Evolutionary conservation across 2,329 filamentous ascomycete species (phyloP).

Genomic region (Diaporthe ampelina): DNA sequence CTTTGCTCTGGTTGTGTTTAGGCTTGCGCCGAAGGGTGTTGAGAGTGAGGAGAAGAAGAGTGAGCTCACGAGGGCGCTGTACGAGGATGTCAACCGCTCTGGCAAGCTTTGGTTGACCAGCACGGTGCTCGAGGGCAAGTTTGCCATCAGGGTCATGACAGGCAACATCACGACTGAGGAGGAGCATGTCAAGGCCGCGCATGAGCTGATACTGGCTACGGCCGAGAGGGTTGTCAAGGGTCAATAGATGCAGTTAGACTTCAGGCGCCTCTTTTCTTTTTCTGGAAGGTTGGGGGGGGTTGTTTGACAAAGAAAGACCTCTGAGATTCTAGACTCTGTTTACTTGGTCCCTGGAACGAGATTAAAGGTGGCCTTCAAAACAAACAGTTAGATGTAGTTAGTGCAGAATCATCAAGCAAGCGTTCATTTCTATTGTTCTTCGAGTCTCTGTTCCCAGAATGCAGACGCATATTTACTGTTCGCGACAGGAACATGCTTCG

Average conservation of each 20-base stretch:
- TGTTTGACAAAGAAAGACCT: background rate
- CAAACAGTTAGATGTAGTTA: too few relatives aligned
- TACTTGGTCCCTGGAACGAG: background rate
- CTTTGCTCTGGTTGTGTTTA: slow-evolving; percentile 85
- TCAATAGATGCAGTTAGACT: slow-evolving; percentile 17
- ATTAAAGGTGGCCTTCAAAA: too few relatives aligned
- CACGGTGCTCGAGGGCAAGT: slow-evolving; percentile 78
- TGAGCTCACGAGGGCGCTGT: slow-evolving; percentile 78
- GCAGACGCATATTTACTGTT: too few relatives aligned
- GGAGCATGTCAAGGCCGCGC: slow-evolving; percentile 79
- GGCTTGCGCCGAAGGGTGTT: slow-evolving; percentile 62
- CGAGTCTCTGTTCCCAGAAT: too few relatives aligned
- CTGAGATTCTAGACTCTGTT: background rate
- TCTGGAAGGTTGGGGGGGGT: too few relatives aligned
- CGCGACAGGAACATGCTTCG: too few relatives aligned
- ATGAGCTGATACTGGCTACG: slow-evolving; percentile 77
- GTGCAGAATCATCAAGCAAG: too few relatives aligned
- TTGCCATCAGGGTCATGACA: slow-evolving; percentile 86
- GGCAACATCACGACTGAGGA: slow-evolving; percentile 79
- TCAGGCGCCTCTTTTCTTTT: background rate
- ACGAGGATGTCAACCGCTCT: slow-evolving; percentile 78
- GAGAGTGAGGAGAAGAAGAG: slow-evolving; percentile 69
- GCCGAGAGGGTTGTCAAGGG: slow-evolving; percentile 68
- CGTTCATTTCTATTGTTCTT: too few relatives aligned
- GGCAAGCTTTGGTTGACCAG: slow-evolving; percentile 87